Percentiles rank a stretch among this genome's conserved stretches.
These are phyloP conservation scores for Zopfochytrium polystomum DNA, from an alignment of 371 early-diverging fungal genomes.

Conservation along the genomic window DNA sequence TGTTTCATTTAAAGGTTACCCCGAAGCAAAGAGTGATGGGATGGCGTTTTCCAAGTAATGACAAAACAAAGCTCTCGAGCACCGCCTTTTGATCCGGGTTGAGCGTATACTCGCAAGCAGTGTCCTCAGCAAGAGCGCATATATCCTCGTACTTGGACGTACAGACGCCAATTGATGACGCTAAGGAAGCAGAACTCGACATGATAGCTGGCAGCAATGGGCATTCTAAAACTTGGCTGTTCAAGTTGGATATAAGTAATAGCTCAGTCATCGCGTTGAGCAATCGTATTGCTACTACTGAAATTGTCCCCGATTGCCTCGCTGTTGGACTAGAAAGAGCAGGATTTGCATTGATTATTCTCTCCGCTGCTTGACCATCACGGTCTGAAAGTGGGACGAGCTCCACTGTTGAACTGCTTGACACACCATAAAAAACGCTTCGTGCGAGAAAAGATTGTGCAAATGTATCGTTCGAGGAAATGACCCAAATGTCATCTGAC, in stretches of 20 bases:
- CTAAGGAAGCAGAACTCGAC: neutral
- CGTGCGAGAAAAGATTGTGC: slow-evolving; percentile 55
- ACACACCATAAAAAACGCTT: slow-evolving; percentile 62
- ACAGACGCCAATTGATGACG: neutral
- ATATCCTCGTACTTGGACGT: slow-evolving; percentile 10
- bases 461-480: slow-evolving; percentile 50
- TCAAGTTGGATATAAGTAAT: slow-evolving; percentile 61
- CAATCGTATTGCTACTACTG: slow-evolving; percentile 64
- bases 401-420: slow-evolving; percentile 34
- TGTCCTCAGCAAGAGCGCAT: slow-evolving; percentile 27
- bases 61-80: slow-evolving; percentile 49
- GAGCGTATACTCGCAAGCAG: slow-evolving; percentile 44
- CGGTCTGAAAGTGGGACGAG: slow-evolving; percentile 11
- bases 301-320: slow-evolving; percentile 37
- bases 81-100: slow-evolving; percentile 67
- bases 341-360: neutral
- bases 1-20: neutral
- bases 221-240: slow-evolving; percentile 1
- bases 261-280: slow-evolving; percentile 68
- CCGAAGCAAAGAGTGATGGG: neutral
- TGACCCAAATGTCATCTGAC: slow-evolving; percentile 71
- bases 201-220: too few species aligned
- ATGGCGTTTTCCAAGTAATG: slow-evolving; percentile 36
- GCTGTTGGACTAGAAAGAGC: slow-evolving; percentile 28
- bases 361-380: slow-evolving; percentile 7